phyloP scores from a whole-genome alignment of 106 monocot genomes.

The Phalaenopsis aphrodite region DNA sequence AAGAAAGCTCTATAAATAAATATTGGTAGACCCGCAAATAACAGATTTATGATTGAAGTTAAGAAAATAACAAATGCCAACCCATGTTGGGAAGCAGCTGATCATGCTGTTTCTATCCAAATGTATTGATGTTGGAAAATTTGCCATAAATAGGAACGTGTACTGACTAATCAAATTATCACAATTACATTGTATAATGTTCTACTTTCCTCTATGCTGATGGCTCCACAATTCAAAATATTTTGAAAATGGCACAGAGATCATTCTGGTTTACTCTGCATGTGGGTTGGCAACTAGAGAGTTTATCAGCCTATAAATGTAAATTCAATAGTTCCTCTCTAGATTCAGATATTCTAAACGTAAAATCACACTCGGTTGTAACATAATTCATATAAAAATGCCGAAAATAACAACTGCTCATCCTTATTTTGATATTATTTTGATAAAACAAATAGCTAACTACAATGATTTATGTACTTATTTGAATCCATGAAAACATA shows the following conservation, averaged over 20 bases:
- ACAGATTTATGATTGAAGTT: not conserved
- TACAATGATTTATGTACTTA: not conserved
- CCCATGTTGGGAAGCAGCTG: not conserved
- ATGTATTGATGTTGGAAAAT: not conserved
- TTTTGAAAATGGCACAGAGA: too few species aligned
- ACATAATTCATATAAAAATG: not conserved
- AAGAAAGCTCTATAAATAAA: not conserved
- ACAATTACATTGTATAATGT: not conserved
- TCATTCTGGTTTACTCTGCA: not conserved
- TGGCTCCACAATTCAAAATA: not conserved
- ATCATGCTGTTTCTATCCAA: not conserved
- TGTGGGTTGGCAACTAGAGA: not conserved
- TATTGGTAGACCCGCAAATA: not conserved
- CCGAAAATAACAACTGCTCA: not conserved
- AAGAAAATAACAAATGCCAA: not conserved
- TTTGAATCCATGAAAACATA: not conserved
- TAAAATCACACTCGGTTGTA: not conserved
- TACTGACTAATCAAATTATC: not conserved
- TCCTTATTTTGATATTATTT: not conserved
- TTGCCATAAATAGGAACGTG: not conserved
- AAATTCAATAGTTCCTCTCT: not conserved
- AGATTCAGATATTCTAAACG: not conserved
- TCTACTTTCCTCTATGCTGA: not conserved
- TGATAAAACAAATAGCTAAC: not conserved
- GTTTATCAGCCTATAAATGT: not conserved